Evolutionary conservation across 2,329 filamentous ascomycete species (phyloP).

Genomic region (Cladosporium cucumerinum): DNA sequence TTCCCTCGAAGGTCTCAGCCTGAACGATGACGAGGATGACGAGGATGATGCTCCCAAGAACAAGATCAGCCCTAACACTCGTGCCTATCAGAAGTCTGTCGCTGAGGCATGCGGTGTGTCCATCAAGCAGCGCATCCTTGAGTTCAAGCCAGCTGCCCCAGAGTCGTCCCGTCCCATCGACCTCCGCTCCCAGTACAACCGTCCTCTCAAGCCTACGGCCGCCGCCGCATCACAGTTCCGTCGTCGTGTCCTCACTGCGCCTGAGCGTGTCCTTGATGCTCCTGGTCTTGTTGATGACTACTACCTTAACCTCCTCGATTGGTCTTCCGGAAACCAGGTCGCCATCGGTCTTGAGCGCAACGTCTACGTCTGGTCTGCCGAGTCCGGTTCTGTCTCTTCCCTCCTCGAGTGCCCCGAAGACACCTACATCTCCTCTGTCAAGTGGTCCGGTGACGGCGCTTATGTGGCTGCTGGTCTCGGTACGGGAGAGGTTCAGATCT

Average conservation of each 20-base stretch:
- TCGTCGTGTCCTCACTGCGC: slow-evolving; percentile 87
- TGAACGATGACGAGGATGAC: slow-evolving; percentile 65
- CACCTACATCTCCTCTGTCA: slow-evolving; percentile 96
- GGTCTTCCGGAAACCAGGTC: slow-evolving; percentile 96
- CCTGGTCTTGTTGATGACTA: slow-evolving; percentile 97
- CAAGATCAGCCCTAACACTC: slow-evolving; percentile 79
- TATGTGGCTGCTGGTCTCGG: slow-evolving; percentile 95
- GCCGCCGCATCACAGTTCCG: slow-evolving; percentile 79
- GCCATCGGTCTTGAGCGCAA: slow-evolving; percentile 95
- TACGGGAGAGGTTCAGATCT: slow-evolving; percentile 96
- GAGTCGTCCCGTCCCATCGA: slow-evolving; percentile 99
- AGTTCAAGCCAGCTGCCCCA: slow-evolving; percentile 97
- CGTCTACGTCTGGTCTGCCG: slow-evolving; percentile 98
- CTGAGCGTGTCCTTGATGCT: slow-evolving; percentile 92
- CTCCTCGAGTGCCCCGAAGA: slow-evolving; percentile 84
- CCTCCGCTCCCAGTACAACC: slow-evolving; percentile 95
- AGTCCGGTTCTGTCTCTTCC: slow-evolving; percentile 83
- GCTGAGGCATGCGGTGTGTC: slow-evolving; percentile 89
- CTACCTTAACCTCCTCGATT: slow-evolving; percentile 97
- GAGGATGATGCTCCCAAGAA: slow-evolving; percentile 57
- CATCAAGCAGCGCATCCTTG: slow-evolving; percentile 90
- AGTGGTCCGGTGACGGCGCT: slow-evolving; percentile 96
- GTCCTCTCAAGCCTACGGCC: slow-evolving; percentile 76
- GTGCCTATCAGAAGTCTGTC: slow-evolving; percentile 88
- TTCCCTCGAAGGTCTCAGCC: slow-evolving; percentile 75